phyloP scores from a whole-genome alignment of 2,329 filamentous ascomycete genomes.

The Sporothrix dimorphospora region DNA sequence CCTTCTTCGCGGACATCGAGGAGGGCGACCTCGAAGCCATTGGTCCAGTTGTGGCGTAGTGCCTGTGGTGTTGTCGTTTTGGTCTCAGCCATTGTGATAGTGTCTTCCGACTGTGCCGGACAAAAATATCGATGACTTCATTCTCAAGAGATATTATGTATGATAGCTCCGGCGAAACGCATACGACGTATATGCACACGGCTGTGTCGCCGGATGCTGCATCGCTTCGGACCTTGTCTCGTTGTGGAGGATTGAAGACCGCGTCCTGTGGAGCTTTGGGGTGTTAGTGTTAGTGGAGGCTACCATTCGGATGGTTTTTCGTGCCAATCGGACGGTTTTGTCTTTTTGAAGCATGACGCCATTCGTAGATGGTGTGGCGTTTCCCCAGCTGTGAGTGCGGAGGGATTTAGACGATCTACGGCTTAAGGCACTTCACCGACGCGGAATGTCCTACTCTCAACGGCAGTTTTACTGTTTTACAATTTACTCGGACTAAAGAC shows the following conservation, averaged over 20 bases:
- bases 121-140: not conserved
- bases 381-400: not conserved
- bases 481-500: not conserved
- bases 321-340: conserved; percentile 11
- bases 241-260: no score
- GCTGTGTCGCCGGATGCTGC: not conserved
- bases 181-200: not conserved
- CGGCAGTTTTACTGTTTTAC: not conserved
- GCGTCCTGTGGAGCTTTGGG: not conserved
- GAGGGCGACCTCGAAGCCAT: conserved; percentile 25
- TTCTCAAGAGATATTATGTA: not conserved
- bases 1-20: conserved; percentile 28
- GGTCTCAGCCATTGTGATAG: not conserved
- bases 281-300: no score
- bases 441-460: not conserved
- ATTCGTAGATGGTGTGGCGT: conserved; percentile 2
- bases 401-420: not conserved
- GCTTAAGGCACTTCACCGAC: not conserved
- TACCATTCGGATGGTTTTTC: not conserved
- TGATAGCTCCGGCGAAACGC: not conserved
- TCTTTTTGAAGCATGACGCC: not conserved
- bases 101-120: no score
- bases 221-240: not conserved
- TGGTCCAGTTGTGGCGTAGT: conserved; percentile 22
- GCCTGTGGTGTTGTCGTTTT: conserved; percentile 16